phyloP scores from a whole-genome alignment of 495 filamentous ascomycete species.

The Acidomyces sp. region DNA sequence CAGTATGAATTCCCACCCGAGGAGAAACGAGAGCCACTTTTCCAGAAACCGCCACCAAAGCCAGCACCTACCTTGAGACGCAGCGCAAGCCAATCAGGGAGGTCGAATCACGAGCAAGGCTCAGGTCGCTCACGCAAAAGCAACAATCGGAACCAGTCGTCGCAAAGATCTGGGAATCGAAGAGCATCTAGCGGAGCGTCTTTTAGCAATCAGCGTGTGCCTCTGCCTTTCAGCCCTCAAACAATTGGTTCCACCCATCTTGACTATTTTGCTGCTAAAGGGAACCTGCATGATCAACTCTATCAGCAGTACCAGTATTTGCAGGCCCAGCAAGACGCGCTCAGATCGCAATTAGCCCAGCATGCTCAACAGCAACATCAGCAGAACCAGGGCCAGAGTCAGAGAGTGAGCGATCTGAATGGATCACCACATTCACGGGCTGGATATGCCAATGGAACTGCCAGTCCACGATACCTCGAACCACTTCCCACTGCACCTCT shows the following conservation, averaged over 20 bases:
- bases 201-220: conserved; percentile 22
- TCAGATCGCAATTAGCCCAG: conserved; percentile 36
- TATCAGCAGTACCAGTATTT: conserved; percentile 51
- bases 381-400: conserved; percentile 1
- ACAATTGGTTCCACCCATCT: conserved; percentile 12
- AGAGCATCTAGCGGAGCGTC: conserved; percentile 29
- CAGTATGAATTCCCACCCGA: conserved; percentile 75
- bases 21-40: conserved; percentile 58
- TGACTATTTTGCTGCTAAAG: conserved; percentile 24
- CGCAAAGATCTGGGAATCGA: conserved; percentile 27
- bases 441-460: conserved; percentile 22
- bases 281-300: conserved; percentile 42
- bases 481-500: conserved; percentile 36
- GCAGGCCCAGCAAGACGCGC: conserved; percentile 51
- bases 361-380: conserved; percentile 20
- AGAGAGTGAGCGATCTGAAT: conserved; percentile 5
- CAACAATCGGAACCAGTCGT: conserved; percentile 25
- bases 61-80: conserved; percentile 47
- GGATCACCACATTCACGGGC: conserved; percentile 24
- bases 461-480: conserved; percentile 33
- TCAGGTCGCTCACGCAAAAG: conserved; percentile 29
- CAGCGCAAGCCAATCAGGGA: conserved; percentile 36
- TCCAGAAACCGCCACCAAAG: conserved; percentile 55
- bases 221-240: conserved; percentile 22
- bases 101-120: conserved; percentile 9